A percentile compares a stretch with the other conserved stretches of the same genome.
Conservation (phyloP, 305 asterid genomes). For the Caryopteris hybrid region DNA sequence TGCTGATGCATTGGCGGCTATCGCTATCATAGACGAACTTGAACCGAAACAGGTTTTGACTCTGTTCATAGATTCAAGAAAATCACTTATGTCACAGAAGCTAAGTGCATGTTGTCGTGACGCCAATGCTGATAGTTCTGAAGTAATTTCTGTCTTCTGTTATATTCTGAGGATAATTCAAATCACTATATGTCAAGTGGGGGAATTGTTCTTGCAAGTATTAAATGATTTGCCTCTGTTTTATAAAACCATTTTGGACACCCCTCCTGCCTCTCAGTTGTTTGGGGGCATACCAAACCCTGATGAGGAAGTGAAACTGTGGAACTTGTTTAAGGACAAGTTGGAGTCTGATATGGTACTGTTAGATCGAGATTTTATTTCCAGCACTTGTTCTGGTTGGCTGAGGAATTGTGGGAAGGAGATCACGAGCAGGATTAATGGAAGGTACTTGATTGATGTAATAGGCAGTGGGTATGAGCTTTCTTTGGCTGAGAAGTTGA, state of each 20-base stretch:
- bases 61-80: conserved; percentile 78
- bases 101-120: conserved; percentile 63
- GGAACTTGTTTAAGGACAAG: conserved; percentile 82
- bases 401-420: conserved; percentile 90
- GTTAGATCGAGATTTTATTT: conserved; percentile 62
- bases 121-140: conserved; percentile 55
- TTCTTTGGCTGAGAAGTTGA: conserved; percentile 82
- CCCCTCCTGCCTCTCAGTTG: conserved; percentile 97
- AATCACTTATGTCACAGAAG: conserved; percentile 67
- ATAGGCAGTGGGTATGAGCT: conserved; percentile 83
- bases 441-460: conserved; percentile 77
- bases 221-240: conserved; percentile 90
- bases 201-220: conserved; percentile 90
- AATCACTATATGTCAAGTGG: conserved; percentile 87
- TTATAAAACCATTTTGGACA: conserved; percentile 73
- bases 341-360: conserved; percentile 72
- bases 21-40: conserved; percentile 79
- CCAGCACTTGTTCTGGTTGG: conserved; percentile 88
- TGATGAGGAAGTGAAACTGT: conserved; percentile 82
- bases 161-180: conserved; percentile 82
- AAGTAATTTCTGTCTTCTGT: conserved; percentile 80
- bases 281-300: conserved; percentile 98
- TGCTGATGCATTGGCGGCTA: conserved; percentile 95
- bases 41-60: conserved; percentile 73
- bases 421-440: conserved; percentile 67